A percentile compares a stretch with the other conserved stretches of the same genome.
Conservation (phyloP, 768 basidiomycete species). For the Tricholoma sp. region DNA sequence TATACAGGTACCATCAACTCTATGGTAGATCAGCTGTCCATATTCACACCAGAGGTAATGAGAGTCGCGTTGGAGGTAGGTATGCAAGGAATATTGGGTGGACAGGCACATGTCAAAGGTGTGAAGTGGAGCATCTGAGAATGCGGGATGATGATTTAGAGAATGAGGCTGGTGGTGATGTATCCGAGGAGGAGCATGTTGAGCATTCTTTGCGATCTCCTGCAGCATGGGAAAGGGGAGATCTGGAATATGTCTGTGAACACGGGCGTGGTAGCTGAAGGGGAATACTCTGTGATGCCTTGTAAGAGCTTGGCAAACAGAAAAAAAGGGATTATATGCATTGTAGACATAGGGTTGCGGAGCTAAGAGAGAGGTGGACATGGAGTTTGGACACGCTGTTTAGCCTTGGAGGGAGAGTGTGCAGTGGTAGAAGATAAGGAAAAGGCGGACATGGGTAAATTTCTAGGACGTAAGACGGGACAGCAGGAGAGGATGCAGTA, state of each 20-base stretch:
- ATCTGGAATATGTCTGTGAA: conserved; percentile 58
- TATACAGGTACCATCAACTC: conserved; percentile 70
- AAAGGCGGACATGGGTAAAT: conserved; percentile 64
- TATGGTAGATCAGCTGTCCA: conserved; percentile 79
- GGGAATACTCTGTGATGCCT: conserved; percentile 73
- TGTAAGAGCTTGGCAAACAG: conserved; percentile 83
- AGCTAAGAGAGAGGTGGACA: conserved; percentile 16
- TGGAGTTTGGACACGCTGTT: conserved; percentile 13
- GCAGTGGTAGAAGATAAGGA: conserved; percentile 42
- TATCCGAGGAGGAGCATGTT: conserved; percentile 30
- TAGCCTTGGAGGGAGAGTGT: conserved; percentile 28
- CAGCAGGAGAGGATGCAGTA: conserved; percentile 7
- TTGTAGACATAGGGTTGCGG: conserved; percentile 17
- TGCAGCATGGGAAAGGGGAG: conserved; percentile 78
- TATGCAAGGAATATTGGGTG: conserved; percentile 84
- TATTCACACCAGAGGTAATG: conserved; percentile 78
- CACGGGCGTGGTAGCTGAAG: conserved; percentile 48
- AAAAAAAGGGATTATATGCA: conserved; percentile 88
- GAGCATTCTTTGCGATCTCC: conserved; percentile 47
- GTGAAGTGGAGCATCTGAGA: conserved; percentile 4
- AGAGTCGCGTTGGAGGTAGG: conserved; percentile 57
- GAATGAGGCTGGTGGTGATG: conserved; percentile 13
- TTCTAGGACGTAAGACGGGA: conserved; percentile 45
- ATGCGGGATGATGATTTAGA: conserved; percentile 1
- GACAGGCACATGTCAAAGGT: conserved; percentile 85